Conservation (phyloP, 169 alveolate species). For the Besnoitia besnoiti region DNA sequence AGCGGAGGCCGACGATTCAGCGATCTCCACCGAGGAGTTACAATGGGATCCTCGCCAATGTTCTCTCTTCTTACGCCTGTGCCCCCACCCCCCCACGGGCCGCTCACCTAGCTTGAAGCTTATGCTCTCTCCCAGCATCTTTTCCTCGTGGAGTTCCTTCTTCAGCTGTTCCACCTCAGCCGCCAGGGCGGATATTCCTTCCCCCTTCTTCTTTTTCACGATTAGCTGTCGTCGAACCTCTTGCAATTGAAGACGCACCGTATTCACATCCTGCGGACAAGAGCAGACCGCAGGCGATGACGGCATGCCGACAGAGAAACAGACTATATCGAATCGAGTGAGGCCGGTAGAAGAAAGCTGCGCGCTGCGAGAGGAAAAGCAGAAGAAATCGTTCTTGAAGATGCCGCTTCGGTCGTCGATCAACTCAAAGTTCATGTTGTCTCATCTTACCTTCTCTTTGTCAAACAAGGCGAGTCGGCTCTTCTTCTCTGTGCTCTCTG, state of each 20-base stretch:
- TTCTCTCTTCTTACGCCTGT: neutral
- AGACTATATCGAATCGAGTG: neutral
- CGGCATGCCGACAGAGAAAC: neutral
- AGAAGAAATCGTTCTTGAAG: too few relatives aligned
- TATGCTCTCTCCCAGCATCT: neutral
- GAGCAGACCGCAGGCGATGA: too few relatives aligned
- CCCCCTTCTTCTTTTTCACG: neutral
- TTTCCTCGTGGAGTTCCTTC: neutral
- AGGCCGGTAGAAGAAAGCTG: neutral
- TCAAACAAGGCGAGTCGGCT: constrained; percentile 70
- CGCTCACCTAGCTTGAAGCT: constrained; percentile 15
- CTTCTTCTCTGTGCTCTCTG: constrained; percentile 82
- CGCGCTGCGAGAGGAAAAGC: neutral
- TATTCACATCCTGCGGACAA: neutral
- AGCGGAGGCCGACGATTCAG: too few relatives aligned
- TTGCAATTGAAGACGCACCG: neutral
- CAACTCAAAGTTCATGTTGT: neutral
- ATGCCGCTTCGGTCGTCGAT: neutral
- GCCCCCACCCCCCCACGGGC: neutral
- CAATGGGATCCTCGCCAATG: too few relatives aligned
- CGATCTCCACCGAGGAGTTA: too few relatives aligned
- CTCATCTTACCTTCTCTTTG: constrained; percentile 45
- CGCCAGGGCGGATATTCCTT: neutral
- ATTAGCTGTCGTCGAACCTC: neutral
- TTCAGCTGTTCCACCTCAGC: neutral